Evolutionary conservation across 2,329 filamentous ascomycete genomes (phyloP), one percentile per base, ranked within the genome.

Genomic region (Bipolaris bicolor): DNA sequence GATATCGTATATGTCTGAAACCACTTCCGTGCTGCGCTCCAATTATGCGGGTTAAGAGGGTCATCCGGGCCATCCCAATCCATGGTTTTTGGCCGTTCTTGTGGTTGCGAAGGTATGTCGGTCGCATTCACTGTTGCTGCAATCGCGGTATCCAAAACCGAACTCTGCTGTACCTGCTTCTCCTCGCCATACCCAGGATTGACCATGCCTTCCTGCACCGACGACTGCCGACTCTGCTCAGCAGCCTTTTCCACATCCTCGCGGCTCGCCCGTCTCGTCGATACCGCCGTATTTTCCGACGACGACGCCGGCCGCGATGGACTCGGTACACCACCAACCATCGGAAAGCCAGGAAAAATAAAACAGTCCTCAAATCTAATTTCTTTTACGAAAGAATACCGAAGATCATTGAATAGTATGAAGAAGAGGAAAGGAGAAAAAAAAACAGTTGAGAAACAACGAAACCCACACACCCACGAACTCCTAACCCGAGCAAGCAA

Each of bases 31-130:
- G 49, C 45, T 24, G 33, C 7, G 7, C 55, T 48, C 61, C 56
- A 65, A 24, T 64, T 58, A n/a, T 63, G 56, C 9, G 58, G 52
- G 13, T 65, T 65, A 2, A 62, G 52, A 40, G 58, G 39, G 36
- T 62, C 57, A 6, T 55, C 53, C 5, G 55, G 39, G 3, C 54
- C 44, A 11, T 60, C 59, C 61, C 54, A 65, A 16, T 64, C 60
- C 7, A 65, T 43, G 7, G 37, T 11, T 1, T 20, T 40, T 16
- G 55, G 60, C 7, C 39, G 55, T 16, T 52, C 55, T 20, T 52
- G 52, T 10, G 44, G 29, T 37, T 47, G 31, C 34, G 44, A 31
- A 37, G 49, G 40, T 37, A 33, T 2, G 20, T 43, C 36, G 7
- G 9, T 9, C 15, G 54, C 10, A 13, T 31, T 31, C 3, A 11